Base-by-base conservation (phyloP, 345 rosid species). In the Noccaea bulbosa region DNA sequence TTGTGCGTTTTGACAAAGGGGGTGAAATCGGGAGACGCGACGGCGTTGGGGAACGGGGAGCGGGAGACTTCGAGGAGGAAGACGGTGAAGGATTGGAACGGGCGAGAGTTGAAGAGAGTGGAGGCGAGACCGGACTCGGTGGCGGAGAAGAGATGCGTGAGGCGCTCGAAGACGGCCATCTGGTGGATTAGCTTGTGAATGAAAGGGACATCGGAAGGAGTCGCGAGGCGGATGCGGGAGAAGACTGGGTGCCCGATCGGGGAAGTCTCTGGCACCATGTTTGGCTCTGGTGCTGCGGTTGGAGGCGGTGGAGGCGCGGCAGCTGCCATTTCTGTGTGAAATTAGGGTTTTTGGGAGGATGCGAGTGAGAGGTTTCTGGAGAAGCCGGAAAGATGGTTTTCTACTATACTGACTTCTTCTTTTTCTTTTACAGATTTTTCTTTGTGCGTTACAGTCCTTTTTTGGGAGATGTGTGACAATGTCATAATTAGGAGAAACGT, bases 271-370 rank as follows among this genome's bases (percentile, higher is more conserved):
- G 86, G 80, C 6, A 76, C 74, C 66, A 83, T 82, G 34, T 85
- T 76, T 2, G 85, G 85, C 15, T 78, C 79, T 5, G 93, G 93
- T 0, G 84, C 80, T 0, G 89, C 82, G 2, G 92, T 9, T n/a
- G 97, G 97, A 4, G 92, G 87, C 2, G 96, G 97, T 1, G 96
- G 96, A 1, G 97, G 96, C 0, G 97, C 97, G 4, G 98, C 94
- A 5, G 92, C 94, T 12, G 97, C 98, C 97, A 91, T 87, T 59
- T 22, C 20, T 24, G 9, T 30, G 15, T 53, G 15, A 55, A 34
- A 7, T 27, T 75, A 52, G 51, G 78, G 64, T 45, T 74, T 74
- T 61, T 9, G 24, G 40, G 47, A 15, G 62, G 15, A 11, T 40
- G 54, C 34, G 68, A 40, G 54, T 41, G 47, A 40, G 12, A 9